phyloP scores from a whole-genome alignment of 164 flowering plant genomes.

The Magnolia officinalis region DNA sequence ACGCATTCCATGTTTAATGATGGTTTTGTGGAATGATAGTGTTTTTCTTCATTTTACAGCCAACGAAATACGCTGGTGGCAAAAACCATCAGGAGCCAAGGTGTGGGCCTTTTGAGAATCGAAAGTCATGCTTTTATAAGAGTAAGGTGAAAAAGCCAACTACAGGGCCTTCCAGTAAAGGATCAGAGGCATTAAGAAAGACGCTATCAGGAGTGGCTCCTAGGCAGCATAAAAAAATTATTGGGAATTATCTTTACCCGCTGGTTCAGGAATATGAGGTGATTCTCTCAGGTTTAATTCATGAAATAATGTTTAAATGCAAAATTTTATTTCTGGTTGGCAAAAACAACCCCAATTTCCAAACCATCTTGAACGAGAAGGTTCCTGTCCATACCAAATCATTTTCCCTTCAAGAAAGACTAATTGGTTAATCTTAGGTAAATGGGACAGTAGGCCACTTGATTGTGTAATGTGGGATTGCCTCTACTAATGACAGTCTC shows the following conservation, averaged over 20 bases:
- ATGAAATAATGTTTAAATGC: too few species aligned
- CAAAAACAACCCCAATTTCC: background rate
- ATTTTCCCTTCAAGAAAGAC: background rate
- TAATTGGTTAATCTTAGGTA: background rate
- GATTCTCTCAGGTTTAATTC: background rate
- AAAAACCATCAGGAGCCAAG: background rate
- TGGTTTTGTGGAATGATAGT: background rate
- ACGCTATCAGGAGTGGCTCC: background rate
- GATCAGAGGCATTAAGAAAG: background rate
- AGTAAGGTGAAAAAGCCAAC: background rate
- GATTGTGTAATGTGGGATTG: background rate
- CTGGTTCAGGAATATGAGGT: constrained; percentile 1
- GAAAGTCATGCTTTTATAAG: background rate
- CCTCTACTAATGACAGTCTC: background rate
- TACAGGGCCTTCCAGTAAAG: background rate
- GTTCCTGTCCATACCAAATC: background rate
- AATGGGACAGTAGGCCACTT: background rate
- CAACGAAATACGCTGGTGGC: background rate
- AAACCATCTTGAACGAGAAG: too few species aligned
- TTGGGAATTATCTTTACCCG: background rate
- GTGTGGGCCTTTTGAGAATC: background rate
- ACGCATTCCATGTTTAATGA: background rate
- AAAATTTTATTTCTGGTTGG: background rate
- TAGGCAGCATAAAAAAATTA: background rate
- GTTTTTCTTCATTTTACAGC: background rate